A percentile compares a stretch with the other conserved stretches of the same genome.
Evolutionary conservation across 768 basidiomycete species (phyloP).

Genomic region (Scleroderma citrinum): DNA sequence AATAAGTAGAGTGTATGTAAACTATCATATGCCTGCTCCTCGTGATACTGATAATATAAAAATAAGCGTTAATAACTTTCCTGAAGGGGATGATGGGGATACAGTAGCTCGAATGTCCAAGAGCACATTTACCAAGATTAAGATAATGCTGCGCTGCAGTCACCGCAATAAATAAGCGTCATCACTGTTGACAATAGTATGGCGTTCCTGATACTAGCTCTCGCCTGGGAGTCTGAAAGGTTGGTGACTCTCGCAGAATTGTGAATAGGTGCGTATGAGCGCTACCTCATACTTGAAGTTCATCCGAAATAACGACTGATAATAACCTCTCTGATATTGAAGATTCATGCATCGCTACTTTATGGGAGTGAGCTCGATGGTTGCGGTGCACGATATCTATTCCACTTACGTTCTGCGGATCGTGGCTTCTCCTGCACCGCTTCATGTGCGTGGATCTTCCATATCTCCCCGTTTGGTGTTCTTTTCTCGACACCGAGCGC

Average conservation of each 20-base stretch:
- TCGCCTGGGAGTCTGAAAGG: background rate
- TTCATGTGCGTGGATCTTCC: constrained; percentile 20
- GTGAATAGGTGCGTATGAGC: too few species aligned
- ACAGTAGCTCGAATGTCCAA: background rate
- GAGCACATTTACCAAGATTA: background rate
- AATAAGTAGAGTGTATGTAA: background rate
- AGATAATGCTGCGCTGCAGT: background rate
- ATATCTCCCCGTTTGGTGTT: constrained; percentile 9
- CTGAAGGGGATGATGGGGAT: background rate
- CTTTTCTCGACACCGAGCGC: background rate
- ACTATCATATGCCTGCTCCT: background rate
- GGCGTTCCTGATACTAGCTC: background rate
- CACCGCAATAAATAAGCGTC: background rate
- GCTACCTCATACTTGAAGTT: too few species aligned
- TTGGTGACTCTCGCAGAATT: too few species aligned
- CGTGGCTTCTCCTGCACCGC: constrained; percentile 8
- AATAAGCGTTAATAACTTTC: background rate
- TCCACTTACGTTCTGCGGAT: background rate
- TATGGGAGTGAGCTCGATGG: background rate
- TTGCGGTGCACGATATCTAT: background rate
- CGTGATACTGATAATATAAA: background rate
- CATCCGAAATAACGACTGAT: too few species aligned
- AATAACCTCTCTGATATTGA: too few species aligned
- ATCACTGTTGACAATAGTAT: background rate
- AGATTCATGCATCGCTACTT: too few species aligned